Base-by-base conservation (phyloP, 331 rosid species). In the Malus hybrid region DNA sequence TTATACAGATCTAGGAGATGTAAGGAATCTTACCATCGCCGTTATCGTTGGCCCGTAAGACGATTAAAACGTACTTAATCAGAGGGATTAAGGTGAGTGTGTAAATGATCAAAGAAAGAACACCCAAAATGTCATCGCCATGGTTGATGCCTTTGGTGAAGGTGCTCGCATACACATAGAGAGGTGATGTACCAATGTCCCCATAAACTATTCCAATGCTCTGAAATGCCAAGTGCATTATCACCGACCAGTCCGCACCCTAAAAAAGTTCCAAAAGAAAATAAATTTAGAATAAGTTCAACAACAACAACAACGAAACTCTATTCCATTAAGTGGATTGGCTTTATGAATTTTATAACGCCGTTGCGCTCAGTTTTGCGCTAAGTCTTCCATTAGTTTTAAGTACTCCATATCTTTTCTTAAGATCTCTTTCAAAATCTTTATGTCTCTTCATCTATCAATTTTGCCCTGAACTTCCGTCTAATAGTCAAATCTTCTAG, bases 181-280 rank as follows among this genome's bases (percentile, higher is more conserved):
- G 80, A 3, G 97, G 97, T 7, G 97, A 91, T 24, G 96, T 89
- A 8, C 97, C 97, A 8, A 89, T 83, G 74, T 92, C 97, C 50
- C 97, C 97, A 16, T 92, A 92, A 54, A 92, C 93, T 24, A 92
- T 78, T 60, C 97, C 97, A 1, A 92, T 55, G 76, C 96, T 92
- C 48, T 91, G 97, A 62, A 91, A 91, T 19, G 97, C 93, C 11
- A 91, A 79, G 6, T 76, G 88, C 78, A 89, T 5, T 7, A 87
- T 80, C 59, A 83, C 68, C 10, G 86, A 52, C 88, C 87, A 70
- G 7, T 80, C 79, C 12, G 39, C 80, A 18, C 73, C 83, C 86
- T 85, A n/a, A 18, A 66, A 22, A 34, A 10, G 10, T 10, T 7
- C 10, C 24, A 44, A 52, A n/a, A 1, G 2, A 5, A 14, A 32